Evolutionary conservation across 192 early-diverging fungal genomes (phyloP), one percentile per base, ranked within the genome.

Genomic region (Podila verticillata): DNA sequence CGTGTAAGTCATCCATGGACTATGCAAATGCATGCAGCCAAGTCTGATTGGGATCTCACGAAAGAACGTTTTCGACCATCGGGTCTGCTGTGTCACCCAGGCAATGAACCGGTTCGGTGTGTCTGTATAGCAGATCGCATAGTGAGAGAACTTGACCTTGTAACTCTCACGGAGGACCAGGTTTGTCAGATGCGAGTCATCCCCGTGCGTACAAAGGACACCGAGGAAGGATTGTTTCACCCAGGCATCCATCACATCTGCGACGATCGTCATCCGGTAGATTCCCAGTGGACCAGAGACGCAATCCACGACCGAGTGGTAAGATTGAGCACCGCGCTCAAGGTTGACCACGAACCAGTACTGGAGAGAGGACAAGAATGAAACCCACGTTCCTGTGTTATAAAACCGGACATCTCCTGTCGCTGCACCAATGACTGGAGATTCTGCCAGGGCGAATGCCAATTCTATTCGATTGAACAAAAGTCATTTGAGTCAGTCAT

Each of bases 291-390:
- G 90, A 1, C 90, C 90, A 48, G 89, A 90, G 8, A 91, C 90
- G 60, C 90, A 91, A 7, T 87, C 89, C 49, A 91, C 90, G 39
- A 82, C 82, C 32, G 84, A 75, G 54, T 87, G 81, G 64, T 85
- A 90, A 5, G 86, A 87, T 34, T 91, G 90, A 0, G 88, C 87
- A 5, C 88, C 87, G 47, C 90, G 81, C 65, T 91, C 90, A 22
- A 91, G 86, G 79, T 91, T 91, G 57, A 91, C 91, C 2, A 90
- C 90, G 70, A 91, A 85, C 87, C 87, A 86, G 65, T 91, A 91
- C 7, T 90, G 87, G 20, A 91, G 68, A 7, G 86, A 87, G 1
- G 90, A 91, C 59, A 91, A 61, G 66, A 90, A 89, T 5, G 89
- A 88, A 47, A 91, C 60, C 59, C 88, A 66, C 7, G 84, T 85